Percentiles rank a stretch among this genome's conserved stretches.
Conservation (phyloP, 805 yeast genomes). For the Suhomyces sp. region DNA sequence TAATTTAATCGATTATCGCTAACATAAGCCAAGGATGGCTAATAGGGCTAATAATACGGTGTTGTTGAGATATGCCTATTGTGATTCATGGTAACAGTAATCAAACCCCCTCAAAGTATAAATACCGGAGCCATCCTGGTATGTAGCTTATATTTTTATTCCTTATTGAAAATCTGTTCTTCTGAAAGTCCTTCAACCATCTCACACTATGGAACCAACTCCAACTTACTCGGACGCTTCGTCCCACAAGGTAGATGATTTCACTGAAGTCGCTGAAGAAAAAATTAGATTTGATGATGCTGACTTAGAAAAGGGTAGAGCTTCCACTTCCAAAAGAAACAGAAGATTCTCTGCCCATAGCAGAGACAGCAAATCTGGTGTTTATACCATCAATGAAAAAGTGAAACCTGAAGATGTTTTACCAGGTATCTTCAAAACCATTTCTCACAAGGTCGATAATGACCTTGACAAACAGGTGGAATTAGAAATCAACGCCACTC, state of each 20-base stretch:
- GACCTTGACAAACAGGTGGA: slow-evolving; percentile 10
- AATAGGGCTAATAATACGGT: not conserved
- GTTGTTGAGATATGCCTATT: not conserved
- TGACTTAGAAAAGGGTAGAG: slow-evolving; percentile 3
- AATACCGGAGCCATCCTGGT: too few species aligned
- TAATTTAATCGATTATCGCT: not conserved
- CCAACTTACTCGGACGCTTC: slow-evolving; percentile 6
- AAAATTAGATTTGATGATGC: slow-evolving; percentile 5
- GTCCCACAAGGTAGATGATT: slow-evolving; percentile 5
- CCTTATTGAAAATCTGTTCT: not conserved
- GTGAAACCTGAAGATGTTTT: slow-evolving; percentile 28
- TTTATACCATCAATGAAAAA: slow-evolving; percentile 10
- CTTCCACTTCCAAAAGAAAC: not conserved
- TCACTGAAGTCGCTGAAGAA: slow-evolving; percentile 4
- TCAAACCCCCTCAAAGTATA: not conserved
- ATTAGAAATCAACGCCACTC: slow-evolving; percentile 15
- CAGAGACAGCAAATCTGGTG: slow-evolving; percentile 4
- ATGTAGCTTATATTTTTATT: not conserved
- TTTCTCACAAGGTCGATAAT: slow-evolving; percentile 36
- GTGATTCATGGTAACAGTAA: not conserved
- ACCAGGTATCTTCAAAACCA: slow-evolving; percentile 38
- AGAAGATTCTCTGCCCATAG: slow-evolving; percentile 8
- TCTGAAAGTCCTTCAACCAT: not conserved
- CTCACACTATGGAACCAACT: slow-evolving; percentile 4
- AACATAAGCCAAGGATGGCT: not conserved